Percentiles rank a stretch among this genome's conserved stretches.
Conservation (phyloP, 73 alveolate species). For the Tetrahymena malaccensis region DNA sequence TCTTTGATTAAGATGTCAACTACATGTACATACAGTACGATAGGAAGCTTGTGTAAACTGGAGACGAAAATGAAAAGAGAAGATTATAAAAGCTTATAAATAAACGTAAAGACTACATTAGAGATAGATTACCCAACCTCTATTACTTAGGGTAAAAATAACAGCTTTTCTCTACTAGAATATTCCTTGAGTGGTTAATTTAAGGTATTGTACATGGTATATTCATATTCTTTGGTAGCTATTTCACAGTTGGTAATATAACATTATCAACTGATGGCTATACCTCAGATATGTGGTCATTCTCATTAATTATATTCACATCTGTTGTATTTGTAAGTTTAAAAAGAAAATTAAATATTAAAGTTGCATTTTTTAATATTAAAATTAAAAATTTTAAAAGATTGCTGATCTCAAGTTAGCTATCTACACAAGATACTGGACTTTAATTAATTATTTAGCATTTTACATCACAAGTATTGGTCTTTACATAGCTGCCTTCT, state of each 20-base stretch:
- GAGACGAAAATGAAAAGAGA: slow-evolving; percentile 31
- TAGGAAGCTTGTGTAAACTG: not conserved
- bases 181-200: slow-evolving; percentile 53
- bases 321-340: slow-evolving; percentile 48
- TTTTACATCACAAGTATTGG: slow-evolving; percentile 33
- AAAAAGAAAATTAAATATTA: not conserved
- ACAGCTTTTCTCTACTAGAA: slow-evolving; percentile 46
- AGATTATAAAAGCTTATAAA: not conserved
- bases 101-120: slow-evolving; percentile 10
- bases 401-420: slow-evolving; percentile 48
- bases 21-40: not conserved
- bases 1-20: slow-evolving; percentile 47
- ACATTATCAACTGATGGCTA: slow-evolving; percentile 32
- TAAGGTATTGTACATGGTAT: slow-evolving; percentile 55
- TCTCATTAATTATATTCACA: slow-evolving; percentile 49
- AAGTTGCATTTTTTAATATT: not conserved
- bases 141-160: slow-evolving; percentile 61
- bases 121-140: slow-evolving; percentile 29
- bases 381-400: not conserved
- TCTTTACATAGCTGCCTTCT: slow-evolving; percentile 47
- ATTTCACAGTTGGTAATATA: slow-evolving; percentile 20
- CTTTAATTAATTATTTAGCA: slow-evolving; percentile 31
- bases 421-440: slow-evolving; percentile 36
- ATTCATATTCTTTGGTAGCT: slow-evolving; percentile 35
- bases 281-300: slow-evolving; percentile 45